Conservation (phyloP, 305 asterid species). For the Petunia hybrid region DNA sequence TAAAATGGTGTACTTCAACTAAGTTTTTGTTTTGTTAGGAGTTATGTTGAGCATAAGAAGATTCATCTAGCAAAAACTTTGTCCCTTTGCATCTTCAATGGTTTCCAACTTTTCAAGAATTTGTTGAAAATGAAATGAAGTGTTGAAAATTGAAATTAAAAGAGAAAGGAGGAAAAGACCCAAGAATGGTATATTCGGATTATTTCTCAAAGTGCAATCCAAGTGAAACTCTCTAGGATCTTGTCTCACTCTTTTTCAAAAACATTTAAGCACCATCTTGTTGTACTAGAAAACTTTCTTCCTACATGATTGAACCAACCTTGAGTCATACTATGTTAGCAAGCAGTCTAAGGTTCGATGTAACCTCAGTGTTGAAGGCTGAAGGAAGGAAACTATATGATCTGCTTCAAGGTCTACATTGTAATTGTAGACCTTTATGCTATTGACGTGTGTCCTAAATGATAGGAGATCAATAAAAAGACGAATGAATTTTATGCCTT, state of each 20-base stretch:
- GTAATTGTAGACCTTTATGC: no score
- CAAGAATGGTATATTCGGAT: neutral
- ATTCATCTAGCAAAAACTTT: neutral
- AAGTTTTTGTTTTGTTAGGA: neutral
- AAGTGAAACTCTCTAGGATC: neutral
- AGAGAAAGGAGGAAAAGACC: neutral
- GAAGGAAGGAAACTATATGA: neutral
- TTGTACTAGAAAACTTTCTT: neutral
- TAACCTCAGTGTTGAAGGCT: neutral
- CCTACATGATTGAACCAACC: neutral
- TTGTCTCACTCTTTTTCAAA: neutral
- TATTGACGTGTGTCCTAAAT: no score
- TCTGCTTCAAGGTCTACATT: no score
- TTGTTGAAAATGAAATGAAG: conserved; percentile 3
- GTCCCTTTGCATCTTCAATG: neutral
- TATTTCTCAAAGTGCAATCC: neutral
- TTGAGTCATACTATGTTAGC: neutral
- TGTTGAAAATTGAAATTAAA: neutral
- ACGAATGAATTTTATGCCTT: neutral
- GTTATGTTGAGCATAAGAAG: neutral
- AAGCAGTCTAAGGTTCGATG: neutral
- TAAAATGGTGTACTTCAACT: neutral
- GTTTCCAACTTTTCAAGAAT: neutral
- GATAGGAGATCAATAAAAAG: no score
- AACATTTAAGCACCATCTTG: neutral